Conservation (phyloP, 192 early-diverging fungal species). For the Mortierella alpina region DNA sequence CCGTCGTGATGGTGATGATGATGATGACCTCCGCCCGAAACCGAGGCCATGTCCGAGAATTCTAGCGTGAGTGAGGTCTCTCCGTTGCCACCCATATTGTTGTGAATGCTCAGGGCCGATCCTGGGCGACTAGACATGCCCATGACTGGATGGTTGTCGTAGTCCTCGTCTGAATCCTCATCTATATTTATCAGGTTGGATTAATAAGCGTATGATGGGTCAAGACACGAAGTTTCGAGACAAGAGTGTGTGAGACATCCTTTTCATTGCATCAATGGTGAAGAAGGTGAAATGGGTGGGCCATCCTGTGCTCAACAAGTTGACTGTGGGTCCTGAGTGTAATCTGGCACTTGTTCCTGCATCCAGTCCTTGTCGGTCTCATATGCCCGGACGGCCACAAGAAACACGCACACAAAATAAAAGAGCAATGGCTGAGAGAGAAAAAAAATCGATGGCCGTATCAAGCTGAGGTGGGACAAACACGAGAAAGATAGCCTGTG, state of each 20-base stretch:
- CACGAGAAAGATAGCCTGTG: not conserved
- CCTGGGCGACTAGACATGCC: conserved; percentile 33
- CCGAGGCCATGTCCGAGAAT: conserved; percentile 26
- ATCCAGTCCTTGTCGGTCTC: too few relatives aligned
- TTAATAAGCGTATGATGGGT: not conserved
- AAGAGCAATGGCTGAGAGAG: not conserved
- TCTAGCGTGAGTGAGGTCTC: conserved; percentile 37
- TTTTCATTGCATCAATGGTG: too few relatives aligned
- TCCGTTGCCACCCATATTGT: conserved; percentile 30
- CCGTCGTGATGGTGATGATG: conserved; percentile 1
- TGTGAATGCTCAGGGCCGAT: conserved; percentile 34
- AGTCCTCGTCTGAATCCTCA: conserved; percentile 26
- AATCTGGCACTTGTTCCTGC: too few relatives aligned
- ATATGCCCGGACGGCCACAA: not conserved
- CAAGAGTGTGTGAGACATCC: not conserved
- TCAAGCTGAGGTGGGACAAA: not conserved
- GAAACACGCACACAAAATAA: not conserved
- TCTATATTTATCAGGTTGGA: conserved; percentile 9
- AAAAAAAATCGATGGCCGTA: not conserved
- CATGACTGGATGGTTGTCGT: conserved; percentile 23
- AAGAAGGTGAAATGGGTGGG: too few relatives aligned
- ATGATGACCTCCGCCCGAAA: conserved; percentile 9
- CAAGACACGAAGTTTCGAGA: not conserved
- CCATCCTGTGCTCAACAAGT: too few relatives aligned
- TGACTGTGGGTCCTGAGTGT: too few relatives aligned